These are phyloP conservation scores for Cladobotryum mycophilum DNA, from an alignment of 2,329 filamentous ascomycete species.

Conservation along the genomic window DNA sequence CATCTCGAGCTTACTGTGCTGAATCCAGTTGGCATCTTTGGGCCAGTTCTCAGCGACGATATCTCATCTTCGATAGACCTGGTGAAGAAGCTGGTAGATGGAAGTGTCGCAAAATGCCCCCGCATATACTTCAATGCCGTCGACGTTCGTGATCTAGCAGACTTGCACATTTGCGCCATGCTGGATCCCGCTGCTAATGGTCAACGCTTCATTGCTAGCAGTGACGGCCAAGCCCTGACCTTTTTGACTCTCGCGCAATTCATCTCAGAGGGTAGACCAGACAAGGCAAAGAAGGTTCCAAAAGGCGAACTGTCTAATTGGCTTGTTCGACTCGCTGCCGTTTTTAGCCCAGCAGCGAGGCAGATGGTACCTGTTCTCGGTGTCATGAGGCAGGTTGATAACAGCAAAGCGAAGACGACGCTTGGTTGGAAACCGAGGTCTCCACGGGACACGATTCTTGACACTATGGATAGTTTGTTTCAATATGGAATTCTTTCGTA, in stretches of 20 bases:
- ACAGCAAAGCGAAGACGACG: neutral
- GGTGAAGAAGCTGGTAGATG: constrained; percentile 1
- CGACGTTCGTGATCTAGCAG: constrained; percentile 24
- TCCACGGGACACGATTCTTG: no score
- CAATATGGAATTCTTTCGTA: no score
- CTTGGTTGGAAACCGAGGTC: no score
- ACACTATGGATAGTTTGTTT: no score
- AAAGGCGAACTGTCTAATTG: neutral
- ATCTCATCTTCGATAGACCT: constrained; percentile 1
- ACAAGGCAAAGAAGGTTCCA: constrained; percentile 1
- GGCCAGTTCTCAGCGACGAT: constrained; percentile 21
- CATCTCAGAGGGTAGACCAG: constrained; percentile 1
- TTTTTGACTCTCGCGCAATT: neutral
- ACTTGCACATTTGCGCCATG: constrained; percentile 17
- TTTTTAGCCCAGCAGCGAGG: neutral
- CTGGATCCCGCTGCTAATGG: constrained; percentile 14
- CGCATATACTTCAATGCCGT: constrained; percentile 21
- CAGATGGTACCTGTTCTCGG: constrained; percentile 1
- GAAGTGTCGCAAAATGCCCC: constrained; percentile 1
- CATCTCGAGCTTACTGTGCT: constrained; percentile 20
- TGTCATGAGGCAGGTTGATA: neutral
- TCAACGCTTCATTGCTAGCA: constrained; percentile 22
- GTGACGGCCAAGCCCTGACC: constrained; percentile 1
- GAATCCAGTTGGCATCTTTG: constrained; percentile 22
- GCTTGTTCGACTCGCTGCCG: constrained; percentile 1